phyloP scores from a whole-genome alignment of 768 basidiomycete species.

The Tulasnella sp. region DNA sequence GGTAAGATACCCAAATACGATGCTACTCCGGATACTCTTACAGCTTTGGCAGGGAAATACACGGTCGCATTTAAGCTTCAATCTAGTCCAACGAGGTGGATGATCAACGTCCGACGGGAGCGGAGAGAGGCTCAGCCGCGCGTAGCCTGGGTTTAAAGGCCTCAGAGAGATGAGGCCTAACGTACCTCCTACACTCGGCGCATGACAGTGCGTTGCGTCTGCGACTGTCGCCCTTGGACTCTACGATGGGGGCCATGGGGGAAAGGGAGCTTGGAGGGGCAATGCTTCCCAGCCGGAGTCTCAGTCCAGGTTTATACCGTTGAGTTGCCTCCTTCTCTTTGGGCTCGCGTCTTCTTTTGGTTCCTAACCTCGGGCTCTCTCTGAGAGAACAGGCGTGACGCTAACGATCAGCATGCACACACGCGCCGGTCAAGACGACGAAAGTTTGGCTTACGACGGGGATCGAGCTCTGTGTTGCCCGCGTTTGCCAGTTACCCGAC shows the following conservation, averaged over 20 bases:
- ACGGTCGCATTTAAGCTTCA: conserved; percentile 37
- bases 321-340: conserved; percentile 12
- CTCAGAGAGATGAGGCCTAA: neutral
- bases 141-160: neutral
- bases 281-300: conserved; percentile 18
- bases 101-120: conserved; percentile 25
- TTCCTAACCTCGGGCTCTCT: conserved; percentile 19
- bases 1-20: conserved; percentile 7
- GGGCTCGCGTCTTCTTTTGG: conserved; percentile 21
- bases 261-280: conserved; percentile 5
- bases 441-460: neutral
- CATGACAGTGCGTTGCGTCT: conserved; percentile 35
- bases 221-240: conserved; percentile 21
- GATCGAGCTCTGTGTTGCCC: neutral
- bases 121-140: conserved; percentile 23
- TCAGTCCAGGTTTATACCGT: conserved; percentile 25
- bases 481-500: neutral
- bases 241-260: conserved; percentile 22
- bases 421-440: conserved; percentile 1
- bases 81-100: conserved; percentile 23
- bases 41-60: conserved; percentile 36
- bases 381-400: conserved; percentile 18
- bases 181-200: conserved; percentile 37
- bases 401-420: neutral
- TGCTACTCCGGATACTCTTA: conserved; percentile 19